Base-by-base conservation (phyloP, 352 stramenopile genomes). In the Globisporangium nagaii region DNA sequence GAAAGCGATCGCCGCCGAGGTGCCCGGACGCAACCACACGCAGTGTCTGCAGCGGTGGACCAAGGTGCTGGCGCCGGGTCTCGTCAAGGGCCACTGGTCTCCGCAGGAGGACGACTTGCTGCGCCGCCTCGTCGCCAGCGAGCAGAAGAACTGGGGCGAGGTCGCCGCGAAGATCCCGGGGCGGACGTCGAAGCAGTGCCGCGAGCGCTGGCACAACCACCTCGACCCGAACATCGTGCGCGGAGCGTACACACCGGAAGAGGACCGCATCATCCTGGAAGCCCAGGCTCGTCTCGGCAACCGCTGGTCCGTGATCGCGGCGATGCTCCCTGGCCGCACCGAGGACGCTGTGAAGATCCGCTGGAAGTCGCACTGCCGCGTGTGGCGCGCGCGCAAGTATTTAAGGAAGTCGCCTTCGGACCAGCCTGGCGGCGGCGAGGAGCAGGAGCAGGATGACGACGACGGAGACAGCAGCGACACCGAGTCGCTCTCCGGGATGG, bases 281-380 rank as follows among this genome's bases (percentile, higher is more conserved):
- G 81, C 91, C 13, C 88, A 96, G 59, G 71, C 83, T 41, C 70
- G 75, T 12, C 70, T 95, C 43, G 89, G 89, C 48, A 96, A 95
- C 48, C 83, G 85, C 28, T 97, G 89, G 89, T 96, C 88, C 3
- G 79, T 93, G 13, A 96, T 97, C 47, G 89, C 89, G 1, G 79
- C 81, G 20, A 89, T 93, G 73, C 69, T 97, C 24, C 80, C 81
- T 0, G 89, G 89, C 2, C 74, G 89, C 35, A 96, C 86, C 0
- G 88, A 96, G 58, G 93, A 97, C 56, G 81, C 83, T 12, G 84
- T 97, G 53, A 97, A 97, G 82, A 97, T 96, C 66, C 82, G 86
- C 39, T 97, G 88, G 87, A 97, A 97, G 61, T 91, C 83, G 52
- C 71, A 93, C 56, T 93, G 84, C 65, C 82, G 84, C 43, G 66